phyloP scores from a whole-genome alignment of 495 filamentous ascomycete species.

The Podospora sp. region DNA sequence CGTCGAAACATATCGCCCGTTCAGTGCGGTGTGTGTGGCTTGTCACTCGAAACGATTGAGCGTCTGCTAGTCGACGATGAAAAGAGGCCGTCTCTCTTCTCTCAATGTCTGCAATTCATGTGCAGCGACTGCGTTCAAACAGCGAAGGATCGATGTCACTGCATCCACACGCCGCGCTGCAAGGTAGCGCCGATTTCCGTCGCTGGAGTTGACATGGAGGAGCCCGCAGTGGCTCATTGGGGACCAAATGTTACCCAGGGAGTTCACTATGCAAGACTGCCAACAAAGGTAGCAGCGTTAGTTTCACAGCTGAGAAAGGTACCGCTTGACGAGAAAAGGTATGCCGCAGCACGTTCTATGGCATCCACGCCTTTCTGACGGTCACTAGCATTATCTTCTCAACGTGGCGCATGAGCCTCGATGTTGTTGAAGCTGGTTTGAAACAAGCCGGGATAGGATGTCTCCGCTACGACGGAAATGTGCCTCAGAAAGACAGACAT shows the following conservation, averaged over 20 bases:
- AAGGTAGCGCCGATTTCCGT: not conserved
- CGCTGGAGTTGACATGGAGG: not conserved
- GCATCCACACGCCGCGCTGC: not conserved
- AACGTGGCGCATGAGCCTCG: slow-evolving; percentile 10
- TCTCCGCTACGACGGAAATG: not conserved
- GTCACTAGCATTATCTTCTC: slow-evolving; percentile 4
- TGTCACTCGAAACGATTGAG: no score
- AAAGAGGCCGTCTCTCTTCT: not conserved
- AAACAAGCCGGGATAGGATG: not conserved
- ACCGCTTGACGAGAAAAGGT: not conserved
- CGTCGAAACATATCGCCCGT: not conserved
- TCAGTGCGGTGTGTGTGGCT: not conserved
- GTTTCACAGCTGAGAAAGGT: not conserved
- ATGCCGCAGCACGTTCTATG: not conserved
- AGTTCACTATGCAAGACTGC: not conserved
- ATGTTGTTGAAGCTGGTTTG: slow-evolving; percentile 3
- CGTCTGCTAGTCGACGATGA: not conserved
- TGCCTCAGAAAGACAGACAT: slow-evolving; percentile 1
- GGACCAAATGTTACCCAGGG: no score
- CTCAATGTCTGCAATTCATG: not conserved
- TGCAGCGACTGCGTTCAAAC: not conserved
- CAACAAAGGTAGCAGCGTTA: not conserved
- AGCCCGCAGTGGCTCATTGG: no score
- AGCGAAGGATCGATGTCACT: not conserved
- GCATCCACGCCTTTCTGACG: not conserved